These are phyloP conservation scores for Pythium apleroticum DNA, from an alignment of 352 stramenopile species.

Conservation along the genomic window DNA sequence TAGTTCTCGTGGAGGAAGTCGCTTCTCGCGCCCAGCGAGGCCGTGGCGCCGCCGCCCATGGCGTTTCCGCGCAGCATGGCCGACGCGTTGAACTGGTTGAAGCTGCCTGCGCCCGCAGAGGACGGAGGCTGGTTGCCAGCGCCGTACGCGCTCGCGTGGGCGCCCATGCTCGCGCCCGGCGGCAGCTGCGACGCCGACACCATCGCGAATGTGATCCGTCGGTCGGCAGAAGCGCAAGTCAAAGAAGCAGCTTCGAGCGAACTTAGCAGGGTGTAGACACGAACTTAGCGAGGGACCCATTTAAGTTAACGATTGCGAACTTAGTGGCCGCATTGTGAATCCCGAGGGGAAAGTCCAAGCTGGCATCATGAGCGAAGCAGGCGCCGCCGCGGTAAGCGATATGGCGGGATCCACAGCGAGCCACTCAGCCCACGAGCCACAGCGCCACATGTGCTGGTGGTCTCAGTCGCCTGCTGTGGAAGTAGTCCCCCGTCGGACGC, in stretches of 20 bases:
- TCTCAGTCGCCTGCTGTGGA: neutral
- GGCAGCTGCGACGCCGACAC: slow-evolving; percentile 18
- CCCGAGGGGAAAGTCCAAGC: neutral
- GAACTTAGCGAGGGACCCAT: slow-evolving; percentile 4
- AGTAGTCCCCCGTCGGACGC: neutral
- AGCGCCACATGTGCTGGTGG: neutral
- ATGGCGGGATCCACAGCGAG: neutral
- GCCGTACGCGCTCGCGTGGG: neutral
- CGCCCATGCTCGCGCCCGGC: slow-evolving; percentile 5
- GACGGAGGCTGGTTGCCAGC: neutral
- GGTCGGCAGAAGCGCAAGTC: neutral
- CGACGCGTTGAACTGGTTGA: slow-evolving; percentile 15
- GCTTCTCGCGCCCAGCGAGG: neutral
- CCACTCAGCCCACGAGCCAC: neutral
- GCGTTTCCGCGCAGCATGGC: slow-evolving; percentile 5
- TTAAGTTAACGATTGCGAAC: slow-evolving; percentile 15
- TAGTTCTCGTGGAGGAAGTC: slow-evolving; percentile 30
- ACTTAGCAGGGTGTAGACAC: neutral
- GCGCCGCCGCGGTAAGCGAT: slow-evolving; percentile 12
- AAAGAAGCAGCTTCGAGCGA: slow-evolving; percentile 13
- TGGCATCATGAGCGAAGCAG: slow-evolving; percentile 6
- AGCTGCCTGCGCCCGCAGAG: slow-evolving; percentile 1
- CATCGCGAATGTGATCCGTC: slow-evolving; percentile 11
- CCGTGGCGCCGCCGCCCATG: neutral
- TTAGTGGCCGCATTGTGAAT: neutral